phyloP scores from a whole-genome alignment of 192 early-diverging fungal species.

The Rhizophagus clarus region DNA sequence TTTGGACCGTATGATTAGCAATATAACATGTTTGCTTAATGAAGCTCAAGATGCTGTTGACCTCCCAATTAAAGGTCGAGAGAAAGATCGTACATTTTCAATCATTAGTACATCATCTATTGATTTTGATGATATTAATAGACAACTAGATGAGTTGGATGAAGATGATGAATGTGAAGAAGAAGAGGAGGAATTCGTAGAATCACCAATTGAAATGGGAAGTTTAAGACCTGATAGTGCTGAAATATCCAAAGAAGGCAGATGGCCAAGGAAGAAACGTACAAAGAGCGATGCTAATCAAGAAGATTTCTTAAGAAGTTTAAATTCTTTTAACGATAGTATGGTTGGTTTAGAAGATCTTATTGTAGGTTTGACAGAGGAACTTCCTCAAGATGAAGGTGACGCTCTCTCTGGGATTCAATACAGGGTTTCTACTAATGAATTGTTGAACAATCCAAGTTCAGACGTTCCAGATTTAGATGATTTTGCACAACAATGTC shows the following conservation, averaged over 20 bases:
- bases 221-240: not conserved
- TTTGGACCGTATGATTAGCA: slow-evolving; percentile 39
- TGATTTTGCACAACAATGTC: slow-evolving; percentile 48
- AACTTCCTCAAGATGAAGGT: not conserved
- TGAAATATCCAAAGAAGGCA: not conserved
- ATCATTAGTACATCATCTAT: not conserved
- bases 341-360: not conserved
- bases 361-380: not conserved
- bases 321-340: not conserved
- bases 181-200: slow-evolving; percentile 17
- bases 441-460: slow-evolving; percentile 32
- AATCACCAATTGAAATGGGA: not conserved
- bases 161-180: slow-evolving; percentile 23
- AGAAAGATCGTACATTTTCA: slow-evolving; percentile 25
- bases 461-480: slow-evolving; percentile 39
- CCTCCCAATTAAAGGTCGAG: slow-evolving; percentile 37
- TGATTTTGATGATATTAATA: not conserved
- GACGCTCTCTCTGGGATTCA: not conserved
- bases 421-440: not conserved
- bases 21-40: slow-evolving; percentile 37
- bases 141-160: slow-evolving; percentile 3
- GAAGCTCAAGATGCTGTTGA: slow-evolving; percentile 45
- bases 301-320: not conserved
- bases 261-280: not conserved
- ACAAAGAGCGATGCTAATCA: not conserved